Evolutionary conservation across 192 early-diverging fungal genomes (phyloP).

Genomic region (Bifiguratus adelaidae): DNA sequence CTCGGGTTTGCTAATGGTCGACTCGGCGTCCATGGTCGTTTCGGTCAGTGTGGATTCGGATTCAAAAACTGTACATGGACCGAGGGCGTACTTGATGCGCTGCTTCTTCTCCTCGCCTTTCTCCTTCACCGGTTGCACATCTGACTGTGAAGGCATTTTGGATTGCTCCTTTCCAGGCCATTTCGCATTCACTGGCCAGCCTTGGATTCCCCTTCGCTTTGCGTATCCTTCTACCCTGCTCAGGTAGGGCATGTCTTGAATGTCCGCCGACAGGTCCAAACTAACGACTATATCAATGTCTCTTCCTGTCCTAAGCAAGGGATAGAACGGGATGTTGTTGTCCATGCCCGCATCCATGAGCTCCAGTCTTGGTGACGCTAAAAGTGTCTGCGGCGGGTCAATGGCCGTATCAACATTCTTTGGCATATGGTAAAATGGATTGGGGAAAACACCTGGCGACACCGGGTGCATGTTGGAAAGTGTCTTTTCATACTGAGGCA

Average conservation of each 20-base stretch:
- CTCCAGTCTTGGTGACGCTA: conserved; percentile 27
- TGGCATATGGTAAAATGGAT: conserved; percentile 46
- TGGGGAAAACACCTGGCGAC: conserved; percentile 56
- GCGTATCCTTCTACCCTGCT: conserved; percentile 53
- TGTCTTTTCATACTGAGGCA: conserved; percentile 32
- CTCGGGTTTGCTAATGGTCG: background rate
- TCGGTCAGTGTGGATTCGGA: conserved; percentile 15
- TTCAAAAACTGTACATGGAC: conserved; percentile 36
- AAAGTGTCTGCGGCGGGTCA: conserved; percentile 15
- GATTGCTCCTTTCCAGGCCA: conserved; percentile 18
- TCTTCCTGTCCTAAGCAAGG: conserved; percentile 51
- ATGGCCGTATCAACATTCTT: conserved; percentile 15
- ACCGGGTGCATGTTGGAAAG: conserved; percentile 46
- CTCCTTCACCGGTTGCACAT: background rate
- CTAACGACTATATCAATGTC: conserved; percentile 62
- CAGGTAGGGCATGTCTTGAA: conserved; percentile 57
- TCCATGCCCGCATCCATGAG: conserved; percentile 73
- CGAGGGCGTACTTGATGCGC: conserved; percentile 17
- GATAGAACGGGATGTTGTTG: conserved; percentile 74
- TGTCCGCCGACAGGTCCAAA: conserved; percentile 64
- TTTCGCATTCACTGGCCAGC: conserved; percentile 32
- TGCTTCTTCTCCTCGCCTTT: background rate
- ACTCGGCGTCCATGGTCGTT: background rate
- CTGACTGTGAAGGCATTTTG: background rate
- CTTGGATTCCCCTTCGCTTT: conserved; percentile 36